phyloP scores from a whole-genome alignment of 2,329 filamentous ascomycete genomes.

The Fusarium falciforme region DNA sequence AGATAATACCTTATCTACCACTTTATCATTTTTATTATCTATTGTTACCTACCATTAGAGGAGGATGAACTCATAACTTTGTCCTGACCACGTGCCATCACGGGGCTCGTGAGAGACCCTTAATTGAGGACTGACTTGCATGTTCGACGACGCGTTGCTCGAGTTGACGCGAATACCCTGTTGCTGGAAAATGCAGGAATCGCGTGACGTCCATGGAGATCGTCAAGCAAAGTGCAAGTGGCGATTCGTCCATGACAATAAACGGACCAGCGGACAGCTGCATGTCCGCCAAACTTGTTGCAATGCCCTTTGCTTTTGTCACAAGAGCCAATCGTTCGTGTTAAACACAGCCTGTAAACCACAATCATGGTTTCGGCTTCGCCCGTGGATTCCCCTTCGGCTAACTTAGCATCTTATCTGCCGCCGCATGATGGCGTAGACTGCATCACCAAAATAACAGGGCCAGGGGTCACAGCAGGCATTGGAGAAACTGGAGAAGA shows the following conservation, averaged over 20 bases:
- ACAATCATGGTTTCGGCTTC: neutral
- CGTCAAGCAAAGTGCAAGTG: neutral
- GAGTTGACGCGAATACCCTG: neutral
- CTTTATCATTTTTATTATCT: neutral
- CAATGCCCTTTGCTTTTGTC: neutral
- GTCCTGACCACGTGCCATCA: neutral
- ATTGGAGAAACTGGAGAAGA: constrained; percentile 34
- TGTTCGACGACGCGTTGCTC: neutral
- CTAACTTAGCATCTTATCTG: neutral
- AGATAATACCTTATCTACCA: neutral
- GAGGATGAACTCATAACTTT: neutral
- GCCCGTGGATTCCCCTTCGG: neutral
- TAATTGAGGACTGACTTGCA: neutral
- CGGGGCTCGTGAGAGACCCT: neutral
- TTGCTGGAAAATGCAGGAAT: neutral
- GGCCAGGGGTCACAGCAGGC: constrained; percentile 6
- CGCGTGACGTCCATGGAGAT: neutral
- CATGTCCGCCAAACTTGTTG: neutral
- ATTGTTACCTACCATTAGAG: neutral
- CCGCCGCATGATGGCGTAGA: constrained; percentile 2
- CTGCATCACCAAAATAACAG: constrained; percentile 7
- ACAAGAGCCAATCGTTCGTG: neutral
- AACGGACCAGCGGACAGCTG: neutral
- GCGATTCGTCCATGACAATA: neutral
- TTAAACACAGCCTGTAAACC: neutral